phyloP scores from a whole-genome alignment of 2,329 filamentous ascomycete genomes.

The Pseudogymnoascus sp. region DNA sequence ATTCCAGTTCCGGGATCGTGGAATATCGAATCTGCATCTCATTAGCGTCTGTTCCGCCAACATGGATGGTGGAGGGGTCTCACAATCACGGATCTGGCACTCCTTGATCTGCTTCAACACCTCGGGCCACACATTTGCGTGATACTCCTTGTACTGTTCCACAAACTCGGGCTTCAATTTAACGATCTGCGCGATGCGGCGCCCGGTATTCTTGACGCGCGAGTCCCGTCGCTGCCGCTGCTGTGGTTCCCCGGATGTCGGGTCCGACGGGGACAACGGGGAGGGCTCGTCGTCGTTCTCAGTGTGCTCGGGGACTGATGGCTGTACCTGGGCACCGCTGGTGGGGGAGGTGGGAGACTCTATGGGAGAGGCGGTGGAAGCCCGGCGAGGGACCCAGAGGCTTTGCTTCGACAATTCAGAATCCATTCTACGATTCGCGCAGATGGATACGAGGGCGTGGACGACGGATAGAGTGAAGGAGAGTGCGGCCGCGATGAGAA shows the following conservation, averaged over 20 bases:
- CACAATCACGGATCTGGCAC: slow-evolving; percentile 68
- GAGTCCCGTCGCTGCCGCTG: neutral
- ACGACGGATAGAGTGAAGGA: neutral
- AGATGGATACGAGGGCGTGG: neutral
- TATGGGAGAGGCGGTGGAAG: neutral
- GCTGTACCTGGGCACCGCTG: neutral
- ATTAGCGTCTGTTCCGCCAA: neutral
- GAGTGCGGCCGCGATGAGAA: neutral
- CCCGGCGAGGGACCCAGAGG: slow-evolving; percentile 4
- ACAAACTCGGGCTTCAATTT: slow-evolving; percentile 61
- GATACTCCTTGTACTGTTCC: slow-evolving; percentile 65
- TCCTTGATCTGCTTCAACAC: slow-evolving; percentile 69
- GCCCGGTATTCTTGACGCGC: slow-evolving; percentile 34
- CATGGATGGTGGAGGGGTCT: neutral
- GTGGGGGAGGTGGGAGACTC: neutral
- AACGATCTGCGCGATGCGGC: slow-evolving; percentile 64
- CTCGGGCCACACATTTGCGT: slow-evolving; percentile 69
- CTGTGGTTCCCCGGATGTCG: neutral
- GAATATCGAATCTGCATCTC: slow-evolving; percentile 59
- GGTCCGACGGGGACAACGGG: neutral
- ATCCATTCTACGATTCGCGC: slow-evolving; percentile 1
- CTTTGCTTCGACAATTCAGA: neutral
- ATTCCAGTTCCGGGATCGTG: slow-evolving; percentile 55
- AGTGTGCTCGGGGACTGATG: neutral
- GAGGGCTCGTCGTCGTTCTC: neutral